phyloP scores from a whole-genome alignment of 2,329 filamentous ascomycete genomes.

The Talaromyces amestolkiae region DNA sequence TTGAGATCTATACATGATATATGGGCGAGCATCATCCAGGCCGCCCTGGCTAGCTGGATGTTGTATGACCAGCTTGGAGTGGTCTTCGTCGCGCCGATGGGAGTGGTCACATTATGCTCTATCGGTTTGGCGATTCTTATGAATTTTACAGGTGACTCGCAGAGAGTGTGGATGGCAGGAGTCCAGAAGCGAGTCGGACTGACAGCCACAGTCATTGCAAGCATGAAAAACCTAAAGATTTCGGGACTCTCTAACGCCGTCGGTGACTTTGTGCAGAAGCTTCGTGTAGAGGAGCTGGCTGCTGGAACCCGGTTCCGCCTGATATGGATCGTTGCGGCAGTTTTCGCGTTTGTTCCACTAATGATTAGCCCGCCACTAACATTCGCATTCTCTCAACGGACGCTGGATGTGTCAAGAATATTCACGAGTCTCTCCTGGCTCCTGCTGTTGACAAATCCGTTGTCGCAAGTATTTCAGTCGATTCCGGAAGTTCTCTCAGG shows the following conservation, averaged over 20 bases:
- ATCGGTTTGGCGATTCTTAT: slow-evolving; percentile 24
- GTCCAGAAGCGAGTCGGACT: slow-evolving; percentile 15
- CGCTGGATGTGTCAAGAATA: slow-evolving; percentile 21
- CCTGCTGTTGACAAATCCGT: slow-evolving; percentile 22
- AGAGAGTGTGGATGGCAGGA: slow-evolving; percentile 12
- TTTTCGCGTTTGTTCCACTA: slow-evolving; percentile 21
- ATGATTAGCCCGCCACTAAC: slow-evolving; percentile 14
- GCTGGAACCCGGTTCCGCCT: slow-evolving; percentile 30
- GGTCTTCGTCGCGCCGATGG: slow-evolving; percentile 45
- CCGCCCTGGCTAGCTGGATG: slow-evolving; percentile 47
- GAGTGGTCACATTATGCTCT: slow-evolving; percentile 21
- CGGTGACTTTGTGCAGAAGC: slow-evolving; percentile 36
- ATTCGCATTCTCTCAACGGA: slow-evolving; percentile 13
- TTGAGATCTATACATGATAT: slow-evolving; percentile 45
- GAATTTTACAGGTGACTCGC: slow-evolving; percentile 25
- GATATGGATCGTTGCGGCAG: slow-evolving; percentile 21
- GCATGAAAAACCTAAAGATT: slow-evolving; percentile 55
- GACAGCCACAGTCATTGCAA: slow-evolving; percentile 40
- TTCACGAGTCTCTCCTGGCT: slow-evolving; percentile 30
- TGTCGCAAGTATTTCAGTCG: slow-evolving; percentile 23
- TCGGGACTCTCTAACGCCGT: slow-evolving; percentile 46
- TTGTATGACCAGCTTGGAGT: slow-evolving; percentile 42
- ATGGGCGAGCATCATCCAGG: slow-evolving; percentile 46
- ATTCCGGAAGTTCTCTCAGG: slow-evolving; percentile 21
- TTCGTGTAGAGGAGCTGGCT: slow-evolving; percentile 42